These are phyloP conservation scores for Delitschia confertaspora DNA, from an alignment of 495 filamentous ascomycete species.

Conservation along the genomic window DNA sequence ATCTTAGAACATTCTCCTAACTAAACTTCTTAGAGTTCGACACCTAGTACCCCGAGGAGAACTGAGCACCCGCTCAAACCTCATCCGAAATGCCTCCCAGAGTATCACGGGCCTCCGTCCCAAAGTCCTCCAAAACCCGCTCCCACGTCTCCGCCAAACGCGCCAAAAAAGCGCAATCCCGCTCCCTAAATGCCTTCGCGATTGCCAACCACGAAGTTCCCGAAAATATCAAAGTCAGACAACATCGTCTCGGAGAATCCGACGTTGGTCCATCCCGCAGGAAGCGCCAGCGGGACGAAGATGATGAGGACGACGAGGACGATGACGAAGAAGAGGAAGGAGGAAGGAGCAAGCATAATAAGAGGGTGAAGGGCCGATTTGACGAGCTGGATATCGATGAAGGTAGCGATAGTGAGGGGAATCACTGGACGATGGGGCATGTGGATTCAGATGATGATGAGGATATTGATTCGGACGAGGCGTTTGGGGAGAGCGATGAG, in stretches of 20 bases:
- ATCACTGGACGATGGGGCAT: slow-evolving; percentile 76
- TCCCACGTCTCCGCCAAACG: slow-evolving; percentile 24
- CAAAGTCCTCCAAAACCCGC: slow-evolving; percentile 6
- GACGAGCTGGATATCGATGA: slow-evolving; percentile 36
- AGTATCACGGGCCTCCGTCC: slow-evolving; percentile 25
- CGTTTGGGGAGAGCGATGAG: slow-evolving; percentile 65
- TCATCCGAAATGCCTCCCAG: slow-evolving; percentile 23
- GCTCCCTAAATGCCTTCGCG: slow-evolving; percentile 72
- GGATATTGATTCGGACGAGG: slow-evolving; percentile 85
- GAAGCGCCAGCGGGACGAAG: slow-evolving; percentile 39
- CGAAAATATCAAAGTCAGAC: slow-evolving; percentile 42
- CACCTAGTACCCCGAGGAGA: too few relatives aligned
- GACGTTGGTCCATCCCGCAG: slow-evolving; percentile 40
- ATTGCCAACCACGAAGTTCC: slow-evolving; percentile 61
- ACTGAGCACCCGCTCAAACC: too few relatives aligned
- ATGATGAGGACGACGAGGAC: slow-evolving; percentile 41
- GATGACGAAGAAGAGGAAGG: slow-evolving; percentile 39
- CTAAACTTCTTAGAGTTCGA: too few relatives aligned
- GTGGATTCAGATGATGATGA: slow-evolving; percentile 42
- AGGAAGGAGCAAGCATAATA: slow-evolving; percentile 29
- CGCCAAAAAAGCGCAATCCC: slow-evolving; percentile 38
- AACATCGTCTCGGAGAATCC: slow-evolving; percentile 50
- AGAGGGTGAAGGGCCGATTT: slow-evolving; percentile 36
- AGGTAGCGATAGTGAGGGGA: slow-evolving; percentile 79
- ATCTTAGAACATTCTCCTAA: neutral